Conservation (phyloP, 1,284 basidiomycete species). For the Rhodofomes roseus region DNA sequence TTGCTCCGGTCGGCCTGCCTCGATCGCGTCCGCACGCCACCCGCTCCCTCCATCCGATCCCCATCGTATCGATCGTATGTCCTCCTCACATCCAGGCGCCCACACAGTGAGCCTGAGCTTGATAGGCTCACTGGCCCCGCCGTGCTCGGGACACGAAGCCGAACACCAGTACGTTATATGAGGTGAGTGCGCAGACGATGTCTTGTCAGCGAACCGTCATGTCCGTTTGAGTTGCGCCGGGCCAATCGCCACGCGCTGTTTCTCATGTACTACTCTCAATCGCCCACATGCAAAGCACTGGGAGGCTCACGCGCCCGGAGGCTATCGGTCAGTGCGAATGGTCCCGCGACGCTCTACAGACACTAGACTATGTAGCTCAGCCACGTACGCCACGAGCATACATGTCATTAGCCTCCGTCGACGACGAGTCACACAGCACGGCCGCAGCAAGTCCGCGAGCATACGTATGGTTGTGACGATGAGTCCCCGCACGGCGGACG, state of each 20-base stretch:
- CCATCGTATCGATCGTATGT: conserved; percentile 1
- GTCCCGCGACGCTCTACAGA: background rate
- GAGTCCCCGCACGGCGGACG: background rate
- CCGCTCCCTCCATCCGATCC: background rate
- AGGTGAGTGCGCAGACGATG: background rate
- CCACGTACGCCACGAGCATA: background rate
- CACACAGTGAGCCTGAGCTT: background rate
- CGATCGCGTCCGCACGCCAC: background rate
- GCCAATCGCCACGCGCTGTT: background rate
- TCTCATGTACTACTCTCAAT: background rate
- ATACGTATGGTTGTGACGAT: background rate
- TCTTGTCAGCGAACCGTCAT: background rate
- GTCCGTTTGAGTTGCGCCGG: background rate
- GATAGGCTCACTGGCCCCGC: too few species aligned
- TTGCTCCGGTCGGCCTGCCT: background rate
- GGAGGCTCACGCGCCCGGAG: background rate
- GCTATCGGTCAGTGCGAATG: background rate
- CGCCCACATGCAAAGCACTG: background rate
- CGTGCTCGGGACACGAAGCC: background rate
- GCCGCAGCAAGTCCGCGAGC: conserved; percentile 1
- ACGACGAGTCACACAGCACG: background rate
- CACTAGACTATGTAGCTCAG: background rate
- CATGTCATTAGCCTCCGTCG: conserved; percentile 1
- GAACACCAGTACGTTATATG: background rate
- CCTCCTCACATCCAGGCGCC: background rate